phyloP scores from a whole-genome alignment of 345 rosid species.

The Gossypium stocksii region DNA sequence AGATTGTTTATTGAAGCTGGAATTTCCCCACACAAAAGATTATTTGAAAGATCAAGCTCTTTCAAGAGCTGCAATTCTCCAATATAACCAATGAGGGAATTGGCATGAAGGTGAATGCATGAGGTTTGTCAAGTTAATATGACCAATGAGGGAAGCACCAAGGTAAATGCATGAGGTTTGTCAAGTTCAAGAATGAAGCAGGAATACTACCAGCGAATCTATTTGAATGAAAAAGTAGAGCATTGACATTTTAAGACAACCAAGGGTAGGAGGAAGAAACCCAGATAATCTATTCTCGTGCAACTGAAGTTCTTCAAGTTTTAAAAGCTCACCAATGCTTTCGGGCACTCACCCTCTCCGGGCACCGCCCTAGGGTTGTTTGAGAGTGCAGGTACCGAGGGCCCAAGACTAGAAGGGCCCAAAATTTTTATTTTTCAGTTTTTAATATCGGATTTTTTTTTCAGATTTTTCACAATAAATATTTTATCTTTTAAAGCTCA shows the following conservation, averaged over 20 bases:
- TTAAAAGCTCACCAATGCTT: conserved; percentile 41
- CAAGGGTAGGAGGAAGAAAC: conserved; percentile 36
- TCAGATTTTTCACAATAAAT: too few species aligned
- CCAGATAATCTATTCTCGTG: conserved; percentile 45
- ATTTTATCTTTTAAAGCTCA: accelerated
- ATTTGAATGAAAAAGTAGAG: conserved; percentile 38
- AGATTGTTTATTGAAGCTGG: conserved; percentile 36
- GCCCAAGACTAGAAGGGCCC: too few species aligned
- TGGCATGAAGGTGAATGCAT: conserved; percentile 37
- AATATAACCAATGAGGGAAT: conserved; percentile 33
- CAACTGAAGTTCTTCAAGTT: conserved; percentile 40
- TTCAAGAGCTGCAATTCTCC: conserved; percentile 37
- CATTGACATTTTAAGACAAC: conserved; percentile 33
- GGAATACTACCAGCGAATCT: conserved; percentile 34
- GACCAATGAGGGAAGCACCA: conserved; percentile 33
- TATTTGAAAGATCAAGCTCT: conserved; percentile 43
- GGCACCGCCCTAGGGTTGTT: too few species aligned
- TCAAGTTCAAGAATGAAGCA: conserved; percentile 31
- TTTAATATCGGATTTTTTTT: too few species aligned
- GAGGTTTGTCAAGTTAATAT: conserved; percentile 34
- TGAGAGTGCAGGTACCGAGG: too few species aligned
- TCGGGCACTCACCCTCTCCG: conserved; percentile 35
- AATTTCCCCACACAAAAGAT: conserved; percentile 31
- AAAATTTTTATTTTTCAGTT: too few species aligned
- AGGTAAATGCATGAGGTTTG: conserved; percentile 37